Evolutionary conservation across 2,329 filamentous ascomycete species (phyloP), one percentile per base, ranked within the genome.

Genomic region (Lomentospora prolificans): DNA sequence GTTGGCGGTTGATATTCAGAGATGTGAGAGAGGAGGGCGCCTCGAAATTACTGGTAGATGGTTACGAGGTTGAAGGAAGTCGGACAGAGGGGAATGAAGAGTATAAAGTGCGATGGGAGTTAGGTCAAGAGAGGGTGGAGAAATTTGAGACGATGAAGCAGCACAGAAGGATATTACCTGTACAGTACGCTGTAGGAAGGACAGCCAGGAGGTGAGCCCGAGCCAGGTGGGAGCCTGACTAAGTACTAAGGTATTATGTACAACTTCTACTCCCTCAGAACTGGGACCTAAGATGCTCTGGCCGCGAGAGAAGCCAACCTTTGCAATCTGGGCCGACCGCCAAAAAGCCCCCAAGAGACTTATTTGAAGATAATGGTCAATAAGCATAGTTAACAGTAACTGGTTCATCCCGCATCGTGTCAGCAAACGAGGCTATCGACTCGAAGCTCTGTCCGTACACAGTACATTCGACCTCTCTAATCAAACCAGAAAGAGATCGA

Each of bases 21-120:
- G 27, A 19, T 28, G 41, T 12, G 19, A 55, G 30, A 22, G 27
- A 10, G n/a, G 27, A 31, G 28, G 41, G 22, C 10, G 24, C 10
- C 25, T 44, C 33, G 41, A 33, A 31, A 50, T 28, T 28, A n/a
- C 25, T 51, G 14, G 4, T 19, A 33, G 25, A 55, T 48, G 53
- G 25, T 48, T 28, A 10, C 17, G 27, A 33, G 10, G 39, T 44
- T 48, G 39, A 55, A 50, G 64, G 66, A 63, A 60, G 61, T 55
- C 64, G 61, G 61, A 61, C 64, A 63, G 60, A 61, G 67, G 64
- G 64, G 66, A 36, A 56, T 50, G 54, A 27, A 44, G 30, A 36
- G 33, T 39, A 39, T 51, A n/a, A 51, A 51, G 4, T 30, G 27
- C 30, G 33, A 36, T 25, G 31, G 30, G n/a, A 27, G 54, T 56